A percentile compares a stretch with the other conserved stretches of the same genome.
Evolutionary conservation across 2,329 filamentous ascomycete genomes (phyloP).

Genomic region (Fonsecaea monophora): DNA sequence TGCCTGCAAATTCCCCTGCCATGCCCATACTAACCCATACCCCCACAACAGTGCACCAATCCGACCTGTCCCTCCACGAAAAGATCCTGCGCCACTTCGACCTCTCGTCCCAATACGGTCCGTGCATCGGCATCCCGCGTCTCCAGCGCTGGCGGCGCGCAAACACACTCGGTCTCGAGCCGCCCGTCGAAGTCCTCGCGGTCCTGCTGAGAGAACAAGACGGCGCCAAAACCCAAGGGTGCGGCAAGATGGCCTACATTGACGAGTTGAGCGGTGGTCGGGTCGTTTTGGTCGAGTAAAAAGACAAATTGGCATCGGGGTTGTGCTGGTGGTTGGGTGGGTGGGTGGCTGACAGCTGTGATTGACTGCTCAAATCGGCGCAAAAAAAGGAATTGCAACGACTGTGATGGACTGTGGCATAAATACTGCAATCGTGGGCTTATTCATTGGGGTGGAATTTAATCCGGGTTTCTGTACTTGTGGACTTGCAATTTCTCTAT

Average conservation of each 20-base stretch:
- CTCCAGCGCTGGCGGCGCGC: constrained; percentile 88
- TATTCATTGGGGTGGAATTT: too few relatives aligned
- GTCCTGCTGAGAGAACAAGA: constrained; percentile 74
- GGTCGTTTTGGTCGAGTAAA: constrained; percentile 32
- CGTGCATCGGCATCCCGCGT: constrained; percentile 83
- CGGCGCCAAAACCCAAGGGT: constrained; percentile 31
- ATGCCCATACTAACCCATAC: background rate
- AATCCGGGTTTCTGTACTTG: too few relatives aligned
- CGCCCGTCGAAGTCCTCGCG: constrained; percentile 87
- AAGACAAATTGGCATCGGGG: too few relatives aligned
- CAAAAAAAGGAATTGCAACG: too few relatives aligned
- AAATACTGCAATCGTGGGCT: too few relatives aligned
- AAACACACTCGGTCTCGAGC: constrained; percentile 78
- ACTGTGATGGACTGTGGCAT: background rate
- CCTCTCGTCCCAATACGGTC: constrained; percentile 87
- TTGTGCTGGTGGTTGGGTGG: background rate
- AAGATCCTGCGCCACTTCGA: constrained; percentile 93
- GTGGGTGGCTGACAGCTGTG: background rate
- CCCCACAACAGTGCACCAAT: constrained; percentile 71
- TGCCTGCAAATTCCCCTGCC: background rate
- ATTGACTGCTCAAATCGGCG: too few relatives aligned
- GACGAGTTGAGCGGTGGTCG: constrained; percentile 37
- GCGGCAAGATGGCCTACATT: constrained; percentile 38
- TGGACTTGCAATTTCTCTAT: too few relatives aligned
- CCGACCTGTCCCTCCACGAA: constrained; percentile 73